Conservation (phyloP, 2,329 filamentous ascomycete species). For the Penicillium brevicompactum region DNA sequence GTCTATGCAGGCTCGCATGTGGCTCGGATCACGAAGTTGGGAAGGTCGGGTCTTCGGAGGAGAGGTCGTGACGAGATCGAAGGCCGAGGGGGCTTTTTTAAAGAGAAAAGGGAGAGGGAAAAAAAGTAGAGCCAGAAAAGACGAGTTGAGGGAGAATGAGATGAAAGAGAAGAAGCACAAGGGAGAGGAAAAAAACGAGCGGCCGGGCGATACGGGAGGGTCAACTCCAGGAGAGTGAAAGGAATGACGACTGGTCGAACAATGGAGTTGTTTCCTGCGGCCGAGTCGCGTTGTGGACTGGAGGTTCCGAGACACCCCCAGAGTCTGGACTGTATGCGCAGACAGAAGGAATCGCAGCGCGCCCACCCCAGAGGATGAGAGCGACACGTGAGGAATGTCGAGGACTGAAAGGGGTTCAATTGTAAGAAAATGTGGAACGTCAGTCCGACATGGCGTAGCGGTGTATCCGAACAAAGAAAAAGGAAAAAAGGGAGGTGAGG, state of each 20-base stretch:
- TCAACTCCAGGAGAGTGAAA: slow-evolving; percentile 11
- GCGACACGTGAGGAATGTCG: slow-evolving; percentile 10
- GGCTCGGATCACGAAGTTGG: slow-evolving; percentile 17
- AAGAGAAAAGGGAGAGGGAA: background rate
- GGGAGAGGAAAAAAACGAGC: slow-evolving; percentile 13
- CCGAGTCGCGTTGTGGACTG: slow-evolving; percentile 26
- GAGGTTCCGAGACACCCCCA: slow-evolving; percentile 26
- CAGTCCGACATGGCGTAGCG: slow-evolving; percentile 15
- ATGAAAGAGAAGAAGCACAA: background rate
- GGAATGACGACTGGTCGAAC: slow-evolving; percentile 26
- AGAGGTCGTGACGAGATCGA: slow-evolving; percentile 9
- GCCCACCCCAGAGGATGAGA: background rate
- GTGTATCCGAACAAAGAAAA: slow-evolving; percentile 8
- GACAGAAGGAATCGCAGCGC: slow-evolving; percentile 5
- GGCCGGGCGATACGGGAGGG: slow-evolving; percentile 7
- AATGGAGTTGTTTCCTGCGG: slow-evolving; percentile 38
- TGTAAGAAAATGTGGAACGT: slow-evolving; percentile 12
- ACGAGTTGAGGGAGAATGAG: background rate
- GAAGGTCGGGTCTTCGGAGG: background rate
- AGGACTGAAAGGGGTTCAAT: slow-evolving; percentile 3
- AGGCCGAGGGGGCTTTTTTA: background rate
- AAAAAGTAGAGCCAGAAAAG: background rate
- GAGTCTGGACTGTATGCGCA: slow-evolving; percentile 4
- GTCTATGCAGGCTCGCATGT: slow-evolving; percentile 30
- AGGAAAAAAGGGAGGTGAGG: background rate